Conservation (phyloP, 2,329 filamentous ascomycete genomes). For the Coniella lustricola region DNA sequence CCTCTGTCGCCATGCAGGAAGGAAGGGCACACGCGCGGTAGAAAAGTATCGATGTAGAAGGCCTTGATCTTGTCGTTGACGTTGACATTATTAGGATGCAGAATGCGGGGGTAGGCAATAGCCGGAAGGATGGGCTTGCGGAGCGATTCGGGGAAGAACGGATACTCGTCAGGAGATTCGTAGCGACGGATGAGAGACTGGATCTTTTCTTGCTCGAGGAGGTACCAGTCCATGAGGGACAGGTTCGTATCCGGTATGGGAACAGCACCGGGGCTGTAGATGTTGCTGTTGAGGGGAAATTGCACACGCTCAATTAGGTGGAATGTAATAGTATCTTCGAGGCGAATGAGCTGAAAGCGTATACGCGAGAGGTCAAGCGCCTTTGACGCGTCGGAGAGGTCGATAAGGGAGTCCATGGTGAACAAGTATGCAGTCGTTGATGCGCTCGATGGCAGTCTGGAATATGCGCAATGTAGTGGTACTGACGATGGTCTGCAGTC, state of each 20-base stretch:
- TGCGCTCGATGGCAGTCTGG: not conserved
- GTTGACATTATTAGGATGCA: slow-evolving; percentile 84
- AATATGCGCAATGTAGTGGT: not conserved
- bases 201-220: slow-evolving; percentile 80
- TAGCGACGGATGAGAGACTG: slow-evolving; percentile 92
- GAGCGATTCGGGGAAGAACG: slow-evolving; percentile 78
- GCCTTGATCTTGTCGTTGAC: slow-evolving; percentile 82
- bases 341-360: slow-evolving; percentile 85
- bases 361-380: slow-evolving; percentile 88
- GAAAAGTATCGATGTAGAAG: slow-evolving; percentile 75
- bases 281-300: slow-evolving; percentile 83
- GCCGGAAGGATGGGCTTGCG: slow-evolving; percentile 78
- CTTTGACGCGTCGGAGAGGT: slow-evolving; percentile 76
- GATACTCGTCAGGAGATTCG: slow-evolving; percentile 93
- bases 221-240: slow-evolving; percentile 90
- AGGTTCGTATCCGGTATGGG: slow-evolving; percentile 65
- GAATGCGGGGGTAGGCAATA: slow-evolving; percentile 78
- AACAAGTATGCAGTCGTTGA: not conserved
- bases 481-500: not conserved
- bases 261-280: slow-evolving; percentile 78
- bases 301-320: slow-evolving; percentile 97
- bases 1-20: slow-evolving; percentile 73
- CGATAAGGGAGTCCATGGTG: slow-evolving; percentile 82
- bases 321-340: slow-evolving; percentile 97
- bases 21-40: slow-evolving; percentile 75